Conservation (phyloP, 1,284 basidiomycete genomes). For the Earliella scabrosa region DNA sequence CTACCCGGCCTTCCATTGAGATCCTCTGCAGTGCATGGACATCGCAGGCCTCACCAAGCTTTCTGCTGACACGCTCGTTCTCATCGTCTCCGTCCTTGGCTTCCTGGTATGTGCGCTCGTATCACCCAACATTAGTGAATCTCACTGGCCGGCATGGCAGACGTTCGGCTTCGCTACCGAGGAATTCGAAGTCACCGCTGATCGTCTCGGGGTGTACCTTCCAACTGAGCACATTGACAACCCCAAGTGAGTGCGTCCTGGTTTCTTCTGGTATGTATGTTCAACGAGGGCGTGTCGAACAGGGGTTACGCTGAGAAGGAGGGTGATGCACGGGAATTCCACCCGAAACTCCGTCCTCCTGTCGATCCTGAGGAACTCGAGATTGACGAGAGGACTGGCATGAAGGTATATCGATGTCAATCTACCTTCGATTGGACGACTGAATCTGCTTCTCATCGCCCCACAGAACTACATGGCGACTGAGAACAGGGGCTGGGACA, state of each 20-base stretch:
- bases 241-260: too few relatives aligned
- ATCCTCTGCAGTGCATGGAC: conserved; percentile 70
- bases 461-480: conserved; percentile 66
- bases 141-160: too few relatives aligned
- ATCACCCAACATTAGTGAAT: too few relatives aligned
- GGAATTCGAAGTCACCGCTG: conserved; percentile 84
- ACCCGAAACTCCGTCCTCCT: conserved; percentile 77
- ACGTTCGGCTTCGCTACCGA: conserved; percentile 73
- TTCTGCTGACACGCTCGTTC: conserved; percentile 70
- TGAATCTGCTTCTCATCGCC: not conserved
- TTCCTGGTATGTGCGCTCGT: conserved; percentile 69
- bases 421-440: not conserved
- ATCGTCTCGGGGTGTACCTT: conserved; percentile 84
- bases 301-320: conserved; percentile 78
- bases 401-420: conserved; percentile 61
- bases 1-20: not conserved
- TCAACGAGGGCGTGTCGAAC: not conserved
- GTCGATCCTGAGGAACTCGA: conserved; percentile 76
- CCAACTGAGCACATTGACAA: conserved; percentile 84
- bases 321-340: conserved; percentile 67
- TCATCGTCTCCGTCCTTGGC: conserved; percentile 74
- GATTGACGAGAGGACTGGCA: conserved; percentile 80
- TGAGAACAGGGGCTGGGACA: conserved; percentile 75
- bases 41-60: conserved; percentile 70
- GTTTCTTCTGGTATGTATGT: too few relatives aligned